These are phyloP conservation scores for Metschnikowia reukaufii DNA, from an alignment of 805 yeast species.

Conservation along the genomic window DNA sequence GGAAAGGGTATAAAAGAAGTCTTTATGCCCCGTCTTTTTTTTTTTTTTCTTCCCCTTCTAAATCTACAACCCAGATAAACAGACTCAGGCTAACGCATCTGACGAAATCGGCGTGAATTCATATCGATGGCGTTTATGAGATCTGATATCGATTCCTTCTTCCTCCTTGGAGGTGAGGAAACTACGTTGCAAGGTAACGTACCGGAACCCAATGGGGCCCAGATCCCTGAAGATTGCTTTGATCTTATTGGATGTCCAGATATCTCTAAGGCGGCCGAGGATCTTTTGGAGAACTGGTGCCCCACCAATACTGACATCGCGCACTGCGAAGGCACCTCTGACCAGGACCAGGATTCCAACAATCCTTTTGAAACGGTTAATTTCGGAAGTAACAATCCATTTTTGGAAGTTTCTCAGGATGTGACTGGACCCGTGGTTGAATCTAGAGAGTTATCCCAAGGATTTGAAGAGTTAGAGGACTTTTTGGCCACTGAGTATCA, in stretches of 20 bases:
- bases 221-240: not conserved
- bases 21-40: not conserved
- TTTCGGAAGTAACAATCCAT: not conserved
- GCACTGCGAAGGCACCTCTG: not conserved
- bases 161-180: constrained; percentile 1
- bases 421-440: not conserved
- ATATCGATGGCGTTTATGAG: constrained; percentile 1
- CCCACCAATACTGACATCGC: not conserved
- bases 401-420: too few species aligned
- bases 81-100: not conserved
- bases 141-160: not conserved
- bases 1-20: not conserved
- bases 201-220: not conserved
- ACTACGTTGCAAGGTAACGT: not conserved
- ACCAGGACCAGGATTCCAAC: not conserved
- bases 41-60: too few species aligned
- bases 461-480: not conserved
- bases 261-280: not conserved
- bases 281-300: not conserved
- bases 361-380: not conserved
- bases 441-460: not conserved
- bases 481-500: not conserved
- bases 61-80: not conserved
- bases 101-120: not conserved
- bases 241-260: constrained; percentile 1